Percentiles rank a stretch among this genome's conserved stretches.
These are phyloP conservation scores for Citrus cavaleriei DNA, from an alignment of 345 rosid species.

Conservation along the genomic window DNA sequence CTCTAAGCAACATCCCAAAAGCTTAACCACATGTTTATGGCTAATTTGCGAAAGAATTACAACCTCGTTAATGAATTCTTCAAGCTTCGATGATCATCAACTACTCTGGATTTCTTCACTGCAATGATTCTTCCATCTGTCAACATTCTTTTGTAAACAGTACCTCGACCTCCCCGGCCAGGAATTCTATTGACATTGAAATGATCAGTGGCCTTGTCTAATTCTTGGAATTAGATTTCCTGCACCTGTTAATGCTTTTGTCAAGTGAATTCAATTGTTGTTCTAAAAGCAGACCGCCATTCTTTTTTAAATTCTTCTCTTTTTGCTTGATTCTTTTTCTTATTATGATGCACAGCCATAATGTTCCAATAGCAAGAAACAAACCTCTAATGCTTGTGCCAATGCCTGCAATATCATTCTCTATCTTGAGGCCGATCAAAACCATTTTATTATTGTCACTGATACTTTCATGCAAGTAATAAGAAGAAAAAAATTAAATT, in stretches of 20 bases:
- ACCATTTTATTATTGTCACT: too few species aligned
- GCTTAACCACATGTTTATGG: conserved; percentile 6
- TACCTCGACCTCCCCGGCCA: conserved; percentile 6
- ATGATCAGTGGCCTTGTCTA: conserved; percentile 8
- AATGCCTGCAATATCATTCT: background rate
- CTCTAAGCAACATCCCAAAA: background rate
- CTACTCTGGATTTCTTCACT: background rate
- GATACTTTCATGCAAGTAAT: too few species aligned
- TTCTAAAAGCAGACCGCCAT: background rate
- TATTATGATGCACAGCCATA: background rate
- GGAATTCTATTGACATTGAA: background rate
- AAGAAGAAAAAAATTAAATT: too few species aligned
- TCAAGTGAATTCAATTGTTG: conserved; percentile 2
- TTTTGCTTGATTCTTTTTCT: background rate
- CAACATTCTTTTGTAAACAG: background rate
- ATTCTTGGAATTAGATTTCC: background rate
- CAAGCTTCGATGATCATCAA: background rate
- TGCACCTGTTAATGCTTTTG: background rate
- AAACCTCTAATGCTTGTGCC: background rate
- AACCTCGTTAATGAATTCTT: conserved; percentile 9
- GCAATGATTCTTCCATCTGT: conserved; percentile 4
- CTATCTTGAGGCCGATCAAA: too few species aligned
- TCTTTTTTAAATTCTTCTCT: background rate
- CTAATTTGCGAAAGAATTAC: conserved; percentile 5
- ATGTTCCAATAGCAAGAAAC: background rate